Conservation (phyloP, 192 early-diverging fungal genomes). For the Coemansia sp. region DNA sequence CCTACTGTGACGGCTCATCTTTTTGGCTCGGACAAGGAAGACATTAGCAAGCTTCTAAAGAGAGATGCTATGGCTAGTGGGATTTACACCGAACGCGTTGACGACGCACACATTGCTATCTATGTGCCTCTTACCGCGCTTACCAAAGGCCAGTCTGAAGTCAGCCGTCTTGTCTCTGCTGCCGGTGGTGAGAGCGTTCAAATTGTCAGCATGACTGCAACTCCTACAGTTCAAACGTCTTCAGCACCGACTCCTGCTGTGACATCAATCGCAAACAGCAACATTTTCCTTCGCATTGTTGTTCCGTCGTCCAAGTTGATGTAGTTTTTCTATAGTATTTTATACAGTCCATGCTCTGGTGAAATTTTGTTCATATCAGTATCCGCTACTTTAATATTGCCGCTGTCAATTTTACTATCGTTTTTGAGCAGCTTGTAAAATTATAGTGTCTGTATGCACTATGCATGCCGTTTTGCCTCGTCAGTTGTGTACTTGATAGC, state of each 20-base stretch:
- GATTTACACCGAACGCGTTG: slow-evolving; percentile 31
- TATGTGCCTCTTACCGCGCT: slow-evolving; percentile 32
- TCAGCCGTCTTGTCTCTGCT: slow-evolving; percentile 26
- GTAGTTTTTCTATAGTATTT: slow-evolving; percentile 8
- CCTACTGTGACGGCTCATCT: too few species aligned
- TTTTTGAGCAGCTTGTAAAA: too few species aligned
- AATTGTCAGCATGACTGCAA: slow-evolving; percentile 29
- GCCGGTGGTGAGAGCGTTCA: slow-evolving; percentile 18
- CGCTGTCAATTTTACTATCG: too few species aligned
- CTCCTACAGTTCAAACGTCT: slow-evolving; percentile 22
- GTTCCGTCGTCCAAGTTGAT: slow-evolving; percentile 14
- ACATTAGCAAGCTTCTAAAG: neutral
- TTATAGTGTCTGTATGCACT: too few species aligned
- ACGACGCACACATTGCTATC: slow-evolving; percentile 27
- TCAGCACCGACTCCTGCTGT: slow-evolving; percentile 32
- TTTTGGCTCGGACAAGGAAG: too few species aligned
- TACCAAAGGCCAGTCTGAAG: slow-evolving; percentile 21
- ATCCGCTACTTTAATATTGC: too few species aligned
- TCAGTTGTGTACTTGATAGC: too few species aligned
- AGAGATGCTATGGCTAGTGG: slow-evolving; percentile 16
- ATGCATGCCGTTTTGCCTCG: too few species aligned
- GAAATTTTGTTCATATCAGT: too few species aligned
- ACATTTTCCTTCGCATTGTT: slow-evolving; percentile 35
- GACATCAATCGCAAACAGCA: slow-evolving; percentile 9
- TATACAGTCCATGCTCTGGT: neutral